A percentile compares a stretch with the other conserved stretches of the same genome.
phyloP scores from a whole-genome alignment of 768 basidiomycete genomes.

The Rickenella mellea region DNA sequence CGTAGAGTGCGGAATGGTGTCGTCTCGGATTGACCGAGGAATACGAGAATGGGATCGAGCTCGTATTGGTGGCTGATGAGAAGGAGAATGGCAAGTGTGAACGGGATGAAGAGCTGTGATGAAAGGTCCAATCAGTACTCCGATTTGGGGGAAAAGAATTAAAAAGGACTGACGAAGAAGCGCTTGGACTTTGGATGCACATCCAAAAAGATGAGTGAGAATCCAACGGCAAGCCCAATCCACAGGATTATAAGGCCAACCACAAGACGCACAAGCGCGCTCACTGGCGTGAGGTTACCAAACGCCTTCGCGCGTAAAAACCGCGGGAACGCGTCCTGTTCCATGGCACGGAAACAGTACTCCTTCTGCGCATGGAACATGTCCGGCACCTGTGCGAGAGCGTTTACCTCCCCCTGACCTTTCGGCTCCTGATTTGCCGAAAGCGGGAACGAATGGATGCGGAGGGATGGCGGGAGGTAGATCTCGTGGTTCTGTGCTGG shows the following conservation, averaged over 20 bases:
- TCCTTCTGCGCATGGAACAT: slow-evolving; percentile 97
- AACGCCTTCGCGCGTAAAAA: slow-evolving; percentile 98
- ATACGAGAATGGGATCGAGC: slow-evolving; percentile 91
- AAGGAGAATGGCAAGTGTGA: slow-evolving; percentile 80
- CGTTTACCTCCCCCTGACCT: slow-evolving; percentile 52
- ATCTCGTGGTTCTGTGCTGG: slow-evolving; percentile 93
- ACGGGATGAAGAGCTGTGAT: slow-evolving; percentile 85
- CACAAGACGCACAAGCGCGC: slow-evolving; percentile 78
- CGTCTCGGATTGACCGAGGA: slow-evolving; percentile 89
- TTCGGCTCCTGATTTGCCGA: slow-evolving; percentile 65
- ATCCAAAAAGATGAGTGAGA: slow-evolving; percentile 90
- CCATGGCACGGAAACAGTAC: slow-evolving; percentile 93
- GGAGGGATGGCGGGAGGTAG: slow-evolving; percentile 88
- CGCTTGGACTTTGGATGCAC: slow-evolving; percentile 85
- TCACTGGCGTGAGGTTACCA: slow-evolving; percentile 89
- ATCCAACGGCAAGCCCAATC: slow-evolving; percentile 88
- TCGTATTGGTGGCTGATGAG: slow-evolving; percentile 96
- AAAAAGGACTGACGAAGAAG: slow-evolving; percentile 72
- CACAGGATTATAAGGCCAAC: slow-evolving; percentile 80
- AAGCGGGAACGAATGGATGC: slow-evolving; percentile 85
- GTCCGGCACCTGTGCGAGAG: slow-evolving; percentile 89
- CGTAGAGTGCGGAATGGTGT: slow-evolving; percentile 91
- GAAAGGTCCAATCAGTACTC: slow-evolving; percentile 5
- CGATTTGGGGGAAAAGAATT: not conserved
- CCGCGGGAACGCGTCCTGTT: slow-evolving; percentile 88